Percentiles rank a stretch among this genome's conserved stretches.
Conservation (phyloP, 345 rosid species). For the Cochlearia excelsa region DNA sequence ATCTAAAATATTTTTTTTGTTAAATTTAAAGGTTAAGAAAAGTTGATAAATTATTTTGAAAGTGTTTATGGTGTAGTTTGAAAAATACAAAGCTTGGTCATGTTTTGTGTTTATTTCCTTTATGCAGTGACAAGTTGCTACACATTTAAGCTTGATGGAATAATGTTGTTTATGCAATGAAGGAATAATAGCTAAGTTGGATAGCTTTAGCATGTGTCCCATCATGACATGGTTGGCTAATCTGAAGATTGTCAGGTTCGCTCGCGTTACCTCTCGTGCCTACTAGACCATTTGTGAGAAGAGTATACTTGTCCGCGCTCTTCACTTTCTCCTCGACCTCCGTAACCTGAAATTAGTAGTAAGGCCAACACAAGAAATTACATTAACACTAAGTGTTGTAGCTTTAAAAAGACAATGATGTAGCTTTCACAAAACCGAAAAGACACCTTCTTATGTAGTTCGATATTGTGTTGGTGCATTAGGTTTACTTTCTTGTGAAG, state of each 20-base stretch:
- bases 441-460: constrained; percentile 53
- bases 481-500: constrained; percentile 49
- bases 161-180: constrained; percentile 18
- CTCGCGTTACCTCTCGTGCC: constrained; percentile 47
- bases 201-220: constrained; percentile 45
- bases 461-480: constrained; percentile 50
- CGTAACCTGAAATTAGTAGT: constrained; percentile 43
- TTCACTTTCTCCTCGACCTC: constrained; percentile 49
- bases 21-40: too few relatives aligned
- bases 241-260: constrained; percentile 72
- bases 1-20: too few relatives aligned
- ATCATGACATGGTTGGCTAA: constrained; percentile 70
- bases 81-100: background rate
- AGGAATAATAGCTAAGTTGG: constrained; percentile 54
- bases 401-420: constrained; percentile 1
- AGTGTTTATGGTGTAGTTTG: too few relatives aligned
- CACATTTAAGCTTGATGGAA: constrained; percentile 15
- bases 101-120: constrained; percentile 37
- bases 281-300: constrained; percentile 46
- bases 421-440: constrained; percentile 15
- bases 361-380: background rate
- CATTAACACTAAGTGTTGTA: constrained; percentile 18
- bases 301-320: constrained; percentile 12
- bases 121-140: constrained; percentile 61
- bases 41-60: too few relatives aligned